Percentiles rank a stretch among this genome's conserved stretches.
Evolutionary conservation across 192 early-diverging fungal species (phyloP).

Genomic region (Dispira simplex): DNA sequence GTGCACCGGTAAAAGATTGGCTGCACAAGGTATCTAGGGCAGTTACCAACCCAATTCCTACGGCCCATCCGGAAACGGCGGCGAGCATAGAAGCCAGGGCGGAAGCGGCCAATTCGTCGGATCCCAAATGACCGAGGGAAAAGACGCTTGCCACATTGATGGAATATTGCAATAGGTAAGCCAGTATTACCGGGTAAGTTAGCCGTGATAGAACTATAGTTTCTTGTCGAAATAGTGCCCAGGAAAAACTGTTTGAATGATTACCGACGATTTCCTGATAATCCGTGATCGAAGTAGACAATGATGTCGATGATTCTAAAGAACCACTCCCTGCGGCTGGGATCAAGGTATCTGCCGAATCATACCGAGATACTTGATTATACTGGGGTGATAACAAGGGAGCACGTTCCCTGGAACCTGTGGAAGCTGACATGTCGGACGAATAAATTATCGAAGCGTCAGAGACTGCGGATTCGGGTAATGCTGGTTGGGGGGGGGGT

Average conservation of each 20-base stretch:
- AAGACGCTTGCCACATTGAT: conserved; percentile 47
- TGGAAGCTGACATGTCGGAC: too few species aligned
- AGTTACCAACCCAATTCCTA: conserved; percentile 48
- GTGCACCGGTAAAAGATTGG: conserved; percentile 50
- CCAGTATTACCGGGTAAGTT: conserved; percentile 31
- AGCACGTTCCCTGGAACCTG: too few species aligned
- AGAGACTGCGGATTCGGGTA: too few species aligned
- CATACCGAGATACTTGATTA: too few species aligned
- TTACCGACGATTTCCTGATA: too few species aligned
- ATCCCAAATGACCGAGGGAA: conserved; percentile 42
- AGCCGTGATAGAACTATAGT: background rate
- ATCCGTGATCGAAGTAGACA: too few species aligned
- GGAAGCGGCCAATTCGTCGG: conserved; percentile 46
- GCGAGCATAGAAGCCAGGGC: conserved; percentile 60
- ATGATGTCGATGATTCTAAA: too few species aligned
- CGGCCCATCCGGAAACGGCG: conserved; percentile 45
- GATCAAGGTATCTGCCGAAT: too few species aligned
- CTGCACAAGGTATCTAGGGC: conserved; percentile 66
- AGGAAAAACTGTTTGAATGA: background rate
- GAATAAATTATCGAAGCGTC: too few species aligned
- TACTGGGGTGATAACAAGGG: too few species aligned
- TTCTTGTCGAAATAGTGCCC: background rate
- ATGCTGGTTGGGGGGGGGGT: too few species aligned
- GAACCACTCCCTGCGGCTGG: too few species aligned
- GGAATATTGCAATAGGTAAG: conserved; percentile 50